Percentiles rank a stretch among this genome's conserved stretches.
These are phyloP conservation scores for Trebouxia sp. DNA, from an alignment of 139 green algal genomes.

Conservation along the genomic window DNA sequence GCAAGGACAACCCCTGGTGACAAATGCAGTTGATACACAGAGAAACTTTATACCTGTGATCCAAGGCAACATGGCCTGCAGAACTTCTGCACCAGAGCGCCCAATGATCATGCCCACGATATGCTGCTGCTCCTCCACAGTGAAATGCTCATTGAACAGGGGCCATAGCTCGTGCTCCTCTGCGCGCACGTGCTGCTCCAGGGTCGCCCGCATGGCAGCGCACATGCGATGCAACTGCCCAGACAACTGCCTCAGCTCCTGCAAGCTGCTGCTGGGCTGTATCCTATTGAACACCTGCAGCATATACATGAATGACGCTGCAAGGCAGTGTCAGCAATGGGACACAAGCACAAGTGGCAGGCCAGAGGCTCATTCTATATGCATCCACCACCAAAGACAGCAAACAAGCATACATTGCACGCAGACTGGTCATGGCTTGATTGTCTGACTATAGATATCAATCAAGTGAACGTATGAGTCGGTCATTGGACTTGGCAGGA, in stretches of 20 bases:
- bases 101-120: constrained; percentile 93
- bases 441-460: too few relatives aligned
- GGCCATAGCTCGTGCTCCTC: constrained; percentile 98
- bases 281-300: constrained; percentile 49
- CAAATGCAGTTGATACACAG: background rate
- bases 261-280: constrained; percentile 9
- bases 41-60: constrained; percentile 67
- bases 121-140: constrained; percentile 88
- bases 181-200: constrained; percentile 82
- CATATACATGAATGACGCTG: too few relatives aligned
- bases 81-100: constrained; percentile 91
- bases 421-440: too few relatives aligned
- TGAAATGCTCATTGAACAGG: constrained; percentile 92
- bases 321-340: too few relatives aligned
- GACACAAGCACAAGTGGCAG: too few relatives aligned
- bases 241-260: constrained; percentile 37
- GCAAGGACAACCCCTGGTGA: too few relatives aligned
- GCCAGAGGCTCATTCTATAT: too few relatives aligned
- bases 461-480: too few relatives aligned
- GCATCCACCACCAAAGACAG: too few relatives aligned
- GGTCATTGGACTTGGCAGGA: too few relatives aligned
- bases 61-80: constrained; percentile 94
- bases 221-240: constrained; percentile 78
- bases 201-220: constrained; percentile 73
- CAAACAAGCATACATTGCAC: too few relatives aligned